phyloP scores from a whole-genome alignment of 2,329 filamentous ascomycete species.

The Escovopsis sp. region DNA sequence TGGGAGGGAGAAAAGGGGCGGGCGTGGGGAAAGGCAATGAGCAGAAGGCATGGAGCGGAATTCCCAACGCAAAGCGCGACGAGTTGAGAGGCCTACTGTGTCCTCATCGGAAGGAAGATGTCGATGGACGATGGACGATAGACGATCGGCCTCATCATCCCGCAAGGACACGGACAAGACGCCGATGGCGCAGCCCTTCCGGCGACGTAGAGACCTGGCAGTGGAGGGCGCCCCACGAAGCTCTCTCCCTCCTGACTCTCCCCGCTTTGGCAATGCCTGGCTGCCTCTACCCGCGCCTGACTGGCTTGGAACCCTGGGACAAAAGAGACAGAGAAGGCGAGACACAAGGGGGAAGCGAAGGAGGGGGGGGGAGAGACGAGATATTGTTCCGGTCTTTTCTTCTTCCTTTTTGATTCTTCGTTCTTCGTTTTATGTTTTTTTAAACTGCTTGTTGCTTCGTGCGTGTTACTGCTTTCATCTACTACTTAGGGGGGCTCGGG shows the following conservation, averaged over 20 bases:
- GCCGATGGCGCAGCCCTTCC: not conserved
- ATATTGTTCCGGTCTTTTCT: no score
- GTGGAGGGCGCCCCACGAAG: not conserved
- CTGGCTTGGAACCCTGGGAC: slow-evolving; percentile 9
- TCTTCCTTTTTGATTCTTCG: no score
- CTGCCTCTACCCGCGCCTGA: slow-evolving; percentile 2
- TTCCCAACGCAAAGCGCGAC: not conserved
- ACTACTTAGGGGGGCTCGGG: no score
- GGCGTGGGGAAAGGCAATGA: no score
- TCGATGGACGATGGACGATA: not conserved
- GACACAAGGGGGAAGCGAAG: not conserved
- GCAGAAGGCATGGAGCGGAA: no score
- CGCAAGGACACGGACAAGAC: not conserved
- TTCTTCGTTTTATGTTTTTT: no score
- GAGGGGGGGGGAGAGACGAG: no score
- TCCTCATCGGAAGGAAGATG: not conserved
- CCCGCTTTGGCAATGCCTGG: not conserved
- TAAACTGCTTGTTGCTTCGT: no score
- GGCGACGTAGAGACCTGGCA: not conserved
- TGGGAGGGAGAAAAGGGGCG: no score
- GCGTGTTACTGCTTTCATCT: no score
- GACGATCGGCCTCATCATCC: not conserved
- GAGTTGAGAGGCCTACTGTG: not conserved
- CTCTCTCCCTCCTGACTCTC: not conserved
- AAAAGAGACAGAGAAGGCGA: not conserved